Conservation (phyloP, 225 moss, liverwort and hornwort genomes). For the Sphagnum tenellum region DNA sequence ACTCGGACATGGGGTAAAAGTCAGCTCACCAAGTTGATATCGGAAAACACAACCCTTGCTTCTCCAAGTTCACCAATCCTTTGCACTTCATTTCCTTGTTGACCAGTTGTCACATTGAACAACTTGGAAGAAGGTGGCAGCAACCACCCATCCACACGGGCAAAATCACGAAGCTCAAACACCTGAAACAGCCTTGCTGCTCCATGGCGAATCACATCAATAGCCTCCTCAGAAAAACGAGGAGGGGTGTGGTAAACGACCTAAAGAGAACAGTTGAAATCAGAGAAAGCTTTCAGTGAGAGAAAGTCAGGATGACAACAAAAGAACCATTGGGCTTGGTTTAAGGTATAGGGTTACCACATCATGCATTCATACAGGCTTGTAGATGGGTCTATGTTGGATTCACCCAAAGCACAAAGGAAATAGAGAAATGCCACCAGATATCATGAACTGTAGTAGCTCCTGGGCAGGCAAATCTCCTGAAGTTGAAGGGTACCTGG, state of each 20-base stretch:
- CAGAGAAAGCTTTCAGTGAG: too few relatives aligned
- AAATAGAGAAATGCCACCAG: too few relatives aligned
- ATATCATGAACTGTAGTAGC: too few relatives aligned
- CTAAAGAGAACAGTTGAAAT: conserved; percentile 16
- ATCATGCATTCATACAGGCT: too few relatives aligned
- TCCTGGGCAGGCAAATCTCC: too few relatives aligned
- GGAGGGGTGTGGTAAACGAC: conserved; percentile 90
- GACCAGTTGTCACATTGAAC: conserved; percentile 8
- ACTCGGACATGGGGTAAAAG: background rate
- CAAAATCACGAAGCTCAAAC: conserved; percentile 76
- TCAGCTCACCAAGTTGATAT: conserved; percentile 73
- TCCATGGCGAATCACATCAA: conserved; percentile 58
- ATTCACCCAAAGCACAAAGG: too few relatives aligned
- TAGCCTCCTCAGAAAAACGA: conserved; percentile 45
- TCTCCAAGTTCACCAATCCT: conserved; percentile 30
- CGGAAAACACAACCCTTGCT: conserved; percentile 55
- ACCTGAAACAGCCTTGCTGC: conserved; percentile 64
- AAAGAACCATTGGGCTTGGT: too few relatives aligned
- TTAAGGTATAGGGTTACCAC: too few relatives aligned
- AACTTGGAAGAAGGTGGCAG: conserved; percentile 26
- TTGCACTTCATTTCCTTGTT: conserved; percentile 3
- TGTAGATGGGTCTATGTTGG: too few relatives aligned
- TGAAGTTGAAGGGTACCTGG: conserved; percentile 29
- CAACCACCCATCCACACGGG: conserved; percentile 91
- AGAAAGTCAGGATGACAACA: too few relatives aligned